Conservation (phyloP, 192 early-diverging fungal genomes). For the Gryganskiella cystojenkinii region DNA sequence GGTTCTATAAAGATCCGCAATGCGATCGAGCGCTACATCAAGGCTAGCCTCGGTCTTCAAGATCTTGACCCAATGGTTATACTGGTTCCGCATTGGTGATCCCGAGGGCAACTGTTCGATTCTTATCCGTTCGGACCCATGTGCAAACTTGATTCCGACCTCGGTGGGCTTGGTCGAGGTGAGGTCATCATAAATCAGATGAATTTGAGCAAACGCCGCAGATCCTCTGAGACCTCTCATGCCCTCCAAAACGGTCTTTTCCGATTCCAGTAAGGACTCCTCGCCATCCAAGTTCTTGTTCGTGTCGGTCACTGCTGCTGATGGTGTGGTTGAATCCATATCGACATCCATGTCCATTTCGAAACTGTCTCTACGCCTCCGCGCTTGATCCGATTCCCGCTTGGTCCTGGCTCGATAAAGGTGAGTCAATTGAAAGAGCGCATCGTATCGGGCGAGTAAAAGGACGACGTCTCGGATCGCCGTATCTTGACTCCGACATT, state of each 20-base stretch:
- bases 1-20: too few species aligned
- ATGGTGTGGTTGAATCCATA: background rate
- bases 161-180: background rate
- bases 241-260: background rate
- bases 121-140: background rate
- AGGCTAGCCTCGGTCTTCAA: too few species aligned
- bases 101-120: background rate
- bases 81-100: too few species aligned
- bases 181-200: constrained; percentile 8
- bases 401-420: background rate
- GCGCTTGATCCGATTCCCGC: background rate
- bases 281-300: too few species aligned
- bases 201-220: constrained; percentile 1
- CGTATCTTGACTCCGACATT: background rate
- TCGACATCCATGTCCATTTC: constrained; percentile 13
- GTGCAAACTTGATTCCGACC: constrained; percentile 3
- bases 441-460: background rate
- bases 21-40: too few species aligned
- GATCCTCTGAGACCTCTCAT: background rate
- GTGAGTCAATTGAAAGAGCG: constrained; percentile 2
- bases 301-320: too few species aligned
- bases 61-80: too few species aligned
- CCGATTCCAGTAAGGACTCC: background rate
- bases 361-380: background rate
- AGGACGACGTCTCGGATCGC: constrained; percentile 5